Conservation (phyloP, 2,329 filamentous ascomycete genomes). For the Fusarium verticillioides region DNA sequence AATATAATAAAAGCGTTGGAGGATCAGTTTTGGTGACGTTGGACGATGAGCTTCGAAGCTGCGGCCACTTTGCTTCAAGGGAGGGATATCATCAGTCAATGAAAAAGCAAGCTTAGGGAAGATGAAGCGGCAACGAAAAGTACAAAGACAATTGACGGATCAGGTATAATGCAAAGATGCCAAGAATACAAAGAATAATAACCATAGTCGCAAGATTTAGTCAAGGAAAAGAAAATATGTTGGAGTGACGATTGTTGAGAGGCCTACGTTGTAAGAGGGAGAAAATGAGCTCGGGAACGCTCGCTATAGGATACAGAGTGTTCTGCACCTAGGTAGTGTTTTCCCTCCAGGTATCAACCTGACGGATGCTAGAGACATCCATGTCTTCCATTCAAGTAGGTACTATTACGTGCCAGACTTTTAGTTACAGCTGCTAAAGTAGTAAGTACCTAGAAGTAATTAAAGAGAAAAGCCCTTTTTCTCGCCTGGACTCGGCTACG, state of each 20-base stretch:
- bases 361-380: not conserved
- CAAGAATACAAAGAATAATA: constrained; percentile 35
- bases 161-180: constrained; percentile 30
- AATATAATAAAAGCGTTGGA: not conserved
- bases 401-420: not conserved
- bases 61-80: constrained; percentile 12
- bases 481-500: constrained; percentile 10
- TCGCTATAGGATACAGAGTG: not conserved
- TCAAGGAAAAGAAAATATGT: constrained; percentile 4
- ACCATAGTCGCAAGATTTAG: constrained; percentile 31
- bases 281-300: constrained; percentile 29
- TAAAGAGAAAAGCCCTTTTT: constrained; percentile 2
- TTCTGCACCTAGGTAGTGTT: not conserved
- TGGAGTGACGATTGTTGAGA: not conserved
- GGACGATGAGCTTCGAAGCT: constrained; percentile 17
- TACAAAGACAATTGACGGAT: constrained; percentile 32
- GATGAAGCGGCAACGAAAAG: constrained; percentile 29
- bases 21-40: not conserved
- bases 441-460: constrained; percentile 6
- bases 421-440: not conserved
- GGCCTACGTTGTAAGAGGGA: constrained; percentile 27
- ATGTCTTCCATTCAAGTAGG: not conserved
- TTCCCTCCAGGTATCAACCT: not conserved
- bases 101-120: constrained; percentile 15
- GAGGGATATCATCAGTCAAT: constrained; percentile 1